A percentile compares a stretch with the other conserved stretches of the same genome.
Evolutionary conservation across 2,329 filamentous ascomycete genomes (phyloP).

Genomic region (Fonsecaea multimorphosa): DNA sequence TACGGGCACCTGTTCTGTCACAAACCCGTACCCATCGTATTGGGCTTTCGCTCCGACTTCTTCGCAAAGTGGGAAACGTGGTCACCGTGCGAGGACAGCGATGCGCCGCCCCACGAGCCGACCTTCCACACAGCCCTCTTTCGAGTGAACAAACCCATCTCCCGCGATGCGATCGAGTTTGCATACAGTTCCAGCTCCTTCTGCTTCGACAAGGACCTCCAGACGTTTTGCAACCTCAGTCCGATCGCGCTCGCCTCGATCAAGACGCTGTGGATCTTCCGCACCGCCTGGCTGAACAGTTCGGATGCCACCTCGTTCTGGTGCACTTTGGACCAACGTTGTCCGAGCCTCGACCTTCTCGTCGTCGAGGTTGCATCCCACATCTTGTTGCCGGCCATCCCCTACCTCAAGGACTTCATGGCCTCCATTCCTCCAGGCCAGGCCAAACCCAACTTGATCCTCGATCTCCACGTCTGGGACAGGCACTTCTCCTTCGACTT

Average conservation of each 20-base stretch:
- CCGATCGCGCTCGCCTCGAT: constrained; percentile 29
- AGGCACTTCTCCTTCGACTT: constrained; percentile 33
- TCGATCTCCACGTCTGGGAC: constrained; percentile 31
- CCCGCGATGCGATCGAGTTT: constrained; percentile 31
- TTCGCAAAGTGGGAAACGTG: constrained; percentile 9
- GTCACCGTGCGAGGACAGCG: constrained; percentile 2
- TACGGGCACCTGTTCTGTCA: constrained; percentile 32
- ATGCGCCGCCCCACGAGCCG: constrained; percentile 15
- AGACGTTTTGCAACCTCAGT: constrained; percentile 22
- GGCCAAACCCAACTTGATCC: constrained; percentile 21
- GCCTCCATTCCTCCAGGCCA: constrained; percentile 7
- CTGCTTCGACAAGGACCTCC: constrained; percentile 24
- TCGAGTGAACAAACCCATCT: constrained; percentile 32
- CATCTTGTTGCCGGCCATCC: constrained; percentile 24
- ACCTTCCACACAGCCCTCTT: constrained; percentile 31
- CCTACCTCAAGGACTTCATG: constrained; percentile 30
- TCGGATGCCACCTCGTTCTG: constrained; percentile 16
- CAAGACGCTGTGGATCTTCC: constrained; percentile 23
- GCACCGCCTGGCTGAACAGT: constrained; percentile 19
- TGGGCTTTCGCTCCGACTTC: constrained; percentile 15
- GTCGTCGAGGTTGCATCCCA: constrained; percentile 25
- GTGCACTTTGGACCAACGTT: constrained; percentile 23
- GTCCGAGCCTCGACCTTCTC: constrained; percentile 22
- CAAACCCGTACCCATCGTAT: constrained; percentile 21
- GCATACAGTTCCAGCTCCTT: constrained; percentile 33